Base-by-base conservation (phyloP, 2,329 filamentous ascomycete species). In the Alternaria tenuissima region DNA sequence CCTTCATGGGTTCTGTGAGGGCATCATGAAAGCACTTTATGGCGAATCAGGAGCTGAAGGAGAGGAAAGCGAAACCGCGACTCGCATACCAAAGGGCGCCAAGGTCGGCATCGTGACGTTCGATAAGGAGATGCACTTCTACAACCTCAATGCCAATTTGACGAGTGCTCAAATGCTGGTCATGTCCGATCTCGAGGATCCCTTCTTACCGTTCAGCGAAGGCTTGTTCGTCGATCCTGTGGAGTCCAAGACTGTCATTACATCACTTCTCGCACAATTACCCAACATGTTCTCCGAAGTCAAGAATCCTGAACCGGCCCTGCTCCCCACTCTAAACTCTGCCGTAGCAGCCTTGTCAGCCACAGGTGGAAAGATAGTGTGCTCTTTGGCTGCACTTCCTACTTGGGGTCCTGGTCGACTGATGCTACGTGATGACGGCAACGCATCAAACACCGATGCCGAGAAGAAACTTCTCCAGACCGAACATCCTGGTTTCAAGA, bases 141-240 rank as follows among this genome's bases (percentile, higher is more conserved):
- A 98, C 83, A 98, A 98, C 74, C 88, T 97, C 70, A 93, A 89
- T 73, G 80, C 93, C 38, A 86, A 86, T 41, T 83, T 97, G 42
- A 90, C 95, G 56, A 89, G 93, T 80, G 93, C 95, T 9, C 95
- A 99, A 76, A 97, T 99, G 93, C 88, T 99, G 84, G 94, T 99
- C 52, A 97, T 99, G 92, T 92, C 95, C 4, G 95, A 99, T 75
- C 86, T 99, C 49, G 94, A 98, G 72, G 95, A 99, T 68, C 95
- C 95, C 0, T 99, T 99, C 76, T 89, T 98, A 16, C 94, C 95
- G 3, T 84, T 99, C 18, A 93, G 91, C 64, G 91, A 96, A 59
- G 94, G 94, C 16, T 84, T 99, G 9, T 98, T 98, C 77, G 94
- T 98, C 16, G 94, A 99, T 77, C 93, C 95, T 2, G 89, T 93